phyloP scores from a whole-genome alignment of 331 rosid species.

The Malus hybrid region DNA sequence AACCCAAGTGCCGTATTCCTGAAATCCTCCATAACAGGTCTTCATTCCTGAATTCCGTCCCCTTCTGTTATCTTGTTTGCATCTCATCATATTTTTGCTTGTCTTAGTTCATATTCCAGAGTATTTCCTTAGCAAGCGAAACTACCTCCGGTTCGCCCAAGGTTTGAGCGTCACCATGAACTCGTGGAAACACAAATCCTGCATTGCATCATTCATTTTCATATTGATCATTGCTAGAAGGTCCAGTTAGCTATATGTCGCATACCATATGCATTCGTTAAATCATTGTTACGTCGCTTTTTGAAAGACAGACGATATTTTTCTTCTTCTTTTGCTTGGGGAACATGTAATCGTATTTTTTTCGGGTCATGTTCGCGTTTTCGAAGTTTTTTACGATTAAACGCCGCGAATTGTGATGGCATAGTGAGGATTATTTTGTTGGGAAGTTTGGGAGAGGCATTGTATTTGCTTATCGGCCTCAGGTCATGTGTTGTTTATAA shows the following conservation, averaged over 20 bases:
- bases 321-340: slow-evolving; percentile 1
- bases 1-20: slow-evolving; percentile 21
- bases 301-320: not conserved
- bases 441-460: slow-evolving; percentile 19
- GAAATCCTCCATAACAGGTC: slow-evolving; percentile 28
- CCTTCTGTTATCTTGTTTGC: slow-evolving; percentile 7
- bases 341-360: slow-evolving; percentile 27
- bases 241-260: slow-evolving; percentile 20
- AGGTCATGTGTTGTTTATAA: not conserved
- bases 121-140: not conserved
- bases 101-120: slow-evolving; percentile 17
- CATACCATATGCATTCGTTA: slow-evolving; percentile 41
- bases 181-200: slow-evolving; percentile 23
- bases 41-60: slow-evolving; percentile 11
- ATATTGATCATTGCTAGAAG: slow-evolving; percentile 3
- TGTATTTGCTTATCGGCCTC: slow-evolving; percentile 18
- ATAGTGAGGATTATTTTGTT: slow-evolving; percentile 14
- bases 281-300: slow-evolving; percentile 15
- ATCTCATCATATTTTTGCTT: slow-evolving; percentile 15
- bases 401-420: slow-evolving; percentile 26
- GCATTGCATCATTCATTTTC: slow-evolving; percentile 26
- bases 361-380: not conserved
- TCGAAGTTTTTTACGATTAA: slow-evolving; percentile 8
- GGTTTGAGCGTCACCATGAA: not conserved
- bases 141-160: slow-evolving; percentile 12